Evolutionary conservation across 1,284 basidiomycete species (phyloP).

Genomic region (Testicularia cyperi): DNA sequence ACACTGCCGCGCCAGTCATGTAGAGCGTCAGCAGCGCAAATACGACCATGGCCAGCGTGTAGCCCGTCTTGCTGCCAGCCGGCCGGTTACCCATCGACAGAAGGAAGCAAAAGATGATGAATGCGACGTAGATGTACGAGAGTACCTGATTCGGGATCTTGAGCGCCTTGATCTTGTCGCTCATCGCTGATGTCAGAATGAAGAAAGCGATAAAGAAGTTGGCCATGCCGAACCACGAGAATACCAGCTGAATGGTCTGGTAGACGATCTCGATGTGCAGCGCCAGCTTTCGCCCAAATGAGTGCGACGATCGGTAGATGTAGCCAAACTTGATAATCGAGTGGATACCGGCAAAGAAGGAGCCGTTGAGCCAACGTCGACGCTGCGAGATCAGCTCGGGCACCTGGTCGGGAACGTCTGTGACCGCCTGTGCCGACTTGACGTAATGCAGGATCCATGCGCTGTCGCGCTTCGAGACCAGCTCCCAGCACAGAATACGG

Average conservation of each 20-base stretch:
- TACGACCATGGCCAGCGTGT: slow-evolving; percentile 53
- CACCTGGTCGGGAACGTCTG: slow-evolving; percentile 54
- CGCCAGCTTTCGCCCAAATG: slow-evolving; percentile 47
- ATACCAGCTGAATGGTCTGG: slow-evolving; percentile 53
- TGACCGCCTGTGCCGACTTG: slow-evolving; percentile 54
- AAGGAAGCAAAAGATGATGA: slow-evolving; percentile 58
- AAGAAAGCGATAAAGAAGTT: slow-evolving; percentile 52
- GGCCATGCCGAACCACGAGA: slow-evolving; percentile 56
- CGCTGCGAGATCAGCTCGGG: slow-evolving; percentile 57
- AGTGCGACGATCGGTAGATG: slow-evolving; percentile 58
- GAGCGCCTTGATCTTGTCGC: slow-evolving; percentile 39
- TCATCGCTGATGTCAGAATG: slow-evolving; percentile 51
- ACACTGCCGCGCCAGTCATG: slow-evolving; percentile 55
- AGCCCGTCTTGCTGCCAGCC: slow-evolving; percentile 50
- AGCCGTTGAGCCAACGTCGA: slow-evolving; percentile 57
- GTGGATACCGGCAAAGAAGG: slow-evolving; percentile 58
- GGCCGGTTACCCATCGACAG: slow-evolving; percentile 59
- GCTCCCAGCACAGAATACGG: slow-evolving; percentile 57
- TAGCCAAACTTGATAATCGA: slow-evolving; percentile 59
- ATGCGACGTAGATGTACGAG: slow-evolving; percentile 56
- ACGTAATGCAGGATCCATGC: slow-evolving; percentile 58
- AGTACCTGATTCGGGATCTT: slow-evolving; percentile 52
- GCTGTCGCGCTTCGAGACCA: slow-evolving; percentile 61
- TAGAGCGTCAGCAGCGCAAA: slow-evolving; percentile 55
- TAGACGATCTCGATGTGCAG: slow-evolving; percentile 59